Evolutionary conservation across 1,284 basidiomycete genomes (phyloP).

Genomic region (Phlebopus sp.): DNA sequence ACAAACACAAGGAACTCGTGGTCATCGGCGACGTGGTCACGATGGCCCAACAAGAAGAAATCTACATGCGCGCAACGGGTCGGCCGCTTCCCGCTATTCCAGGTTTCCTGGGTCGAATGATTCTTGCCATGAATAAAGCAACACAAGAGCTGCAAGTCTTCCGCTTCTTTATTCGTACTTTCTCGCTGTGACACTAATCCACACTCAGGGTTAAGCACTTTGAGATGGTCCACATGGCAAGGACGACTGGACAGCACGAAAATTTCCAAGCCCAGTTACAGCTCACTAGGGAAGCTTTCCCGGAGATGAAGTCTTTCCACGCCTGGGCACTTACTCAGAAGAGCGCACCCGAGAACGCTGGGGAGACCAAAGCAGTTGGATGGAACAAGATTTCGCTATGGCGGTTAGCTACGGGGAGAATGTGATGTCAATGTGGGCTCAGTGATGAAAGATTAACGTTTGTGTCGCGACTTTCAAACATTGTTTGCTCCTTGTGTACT

Average conservation of each 20-base stretch:
- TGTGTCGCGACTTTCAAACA: too few species aligned
- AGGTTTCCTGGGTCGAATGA: slow-evolving; percentile 22
- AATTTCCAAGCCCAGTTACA: slow-evolving; percentile 24
- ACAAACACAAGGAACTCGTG: slow-evolving; percentile 27
- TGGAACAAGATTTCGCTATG: slow-evolving; percentile 38
- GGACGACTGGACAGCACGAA: slow-evolving; percentile 13
- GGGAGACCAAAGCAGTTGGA: neutral
- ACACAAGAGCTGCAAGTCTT: slow-evolving; percentile 33
- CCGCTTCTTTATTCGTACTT: neutral
- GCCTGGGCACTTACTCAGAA: slow-evolving; percentile 34
- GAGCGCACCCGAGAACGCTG: slow-evolving; percentile 6
- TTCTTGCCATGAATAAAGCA: slow-evolving; percentile 32
- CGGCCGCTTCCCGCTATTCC: slow-evolving; percentile 32
- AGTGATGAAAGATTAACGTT: neutral
- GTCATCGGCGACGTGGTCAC: slow-evolving; percentile 35
- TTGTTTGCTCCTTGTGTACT: too few species aligned
- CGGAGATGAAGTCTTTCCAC: slow-evolving; percentile 32
- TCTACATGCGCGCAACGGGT: slow-evolving; percentile 34
- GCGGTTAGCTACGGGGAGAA: slow-evolving; percentile 24
- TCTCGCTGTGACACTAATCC: neutral
- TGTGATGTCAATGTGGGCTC: neutral
- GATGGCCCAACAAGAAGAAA: slow-evolving; percentile 26
- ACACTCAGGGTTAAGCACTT: slow-evolving; percentile 29
- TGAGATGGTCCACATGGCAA: slow-evolving; percentile 30
- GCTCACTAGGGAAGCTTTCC: slow-evolving; percentile 24